These are phyloP conservation scores for Areca catechu DNA, from an alignment of 176 grass and related monocot genomes.

Conservation along the genomic window DNA sequence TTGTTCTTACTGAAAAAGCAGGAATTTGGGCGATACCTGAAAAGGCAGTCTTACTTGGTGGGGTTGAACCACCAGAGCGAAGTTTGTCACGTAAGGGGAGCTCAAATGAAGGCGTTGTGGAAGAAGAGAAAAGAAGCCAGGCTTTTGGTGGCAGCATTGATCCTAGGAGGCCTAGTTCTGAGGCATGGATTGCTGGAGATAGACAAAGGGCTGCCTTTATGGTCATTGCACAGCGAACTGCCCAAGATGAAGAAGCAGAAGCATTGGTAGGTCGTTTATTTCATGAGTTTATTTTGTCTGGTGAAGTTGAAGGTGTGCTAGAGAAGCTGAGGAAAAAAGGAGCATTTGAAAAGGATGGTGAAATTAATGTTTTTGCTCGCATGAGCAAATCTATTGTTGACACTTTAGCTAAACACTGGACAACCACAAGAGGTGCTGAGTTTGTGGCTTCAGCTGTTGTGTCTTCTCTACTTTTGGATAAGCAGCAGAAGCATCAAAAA, in stretches of 20 bases:
- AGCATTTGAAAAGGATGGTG: constrained; percentile 92
- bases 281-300: constrained; percentile 81
- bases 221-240: constrained; percentile 44
- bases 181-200: constrained; percentile 75
- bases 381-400: constrained; percentile 92
- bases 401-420: constrained; percentile 95
- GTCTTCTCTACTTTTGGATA: constrained; percentile 72
- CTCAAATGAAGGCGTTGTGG: constrained; percentile 67
- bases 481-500: constrained; percentile 82
- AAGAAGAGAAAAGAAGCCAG: constrained; percentile 73
- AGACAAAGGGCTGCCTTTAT: constrained; percentile 48
- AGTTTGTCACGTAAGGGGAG: constrained; percentile 98
- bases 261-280: constrained; percentile 64
- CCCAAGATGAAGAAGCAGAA: constrained; percentile 77
- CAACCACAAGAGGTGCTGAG: constrained; percentile 92
- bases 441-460: constrained; percentile 90
- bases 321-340: constrained; percentile 72
- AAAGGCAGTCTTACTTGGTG: constrained; percentile 96
- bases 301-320: constrained; percentile 51
- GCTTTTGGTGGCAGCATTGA: constrained; percentile 38
- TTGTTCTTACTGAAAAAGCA: constrained; percentile 92
- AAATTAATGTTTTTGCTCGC: constrained; percentile 81
- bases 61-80: constrained; percentile 87
- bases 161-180: constrained; percentile 72
- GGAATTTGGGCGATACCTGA: constrained; percentile 94